Percentiles rank a stretch among this genome's conserved stretches.
These are phyloP conservation scores for Metschnikowia colocasiae DNA, from an alignment of 805 yeast genomes.

Conservation along the genomic window DNA sequence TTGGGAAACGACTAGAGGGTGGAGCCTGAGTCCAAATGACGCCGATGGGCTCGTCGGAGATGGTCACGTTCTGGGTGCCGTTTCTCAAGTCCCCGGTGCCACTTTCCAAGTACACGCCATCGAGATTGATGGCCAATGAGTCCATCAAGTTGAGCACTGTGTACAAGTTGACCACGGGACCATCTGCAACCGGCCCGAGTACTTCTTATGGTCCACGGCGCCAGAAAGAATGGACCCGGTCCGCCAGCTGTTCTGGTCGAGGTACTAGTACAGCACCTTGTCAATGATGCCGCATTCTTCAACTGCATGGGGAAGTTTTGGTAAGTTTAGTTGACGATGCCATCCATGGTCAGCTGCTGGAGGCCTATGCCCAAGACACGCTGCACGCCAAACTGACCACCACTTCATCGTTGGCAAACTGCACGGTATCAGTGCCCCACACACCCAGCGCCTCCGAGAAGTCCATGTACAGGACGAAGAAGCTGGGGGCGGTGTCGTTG, in stretches of 20 bases:
- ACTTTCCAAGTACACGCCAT: neutral
- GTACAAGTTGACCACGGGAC: too few species aligned
- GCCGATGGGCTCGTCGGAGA: too few species aligned
- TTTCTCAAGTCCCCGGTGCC: too few species aligned
- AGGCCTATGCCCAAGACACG: too few species aligned
- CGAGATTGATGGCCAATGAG: constrained; percentile 23
- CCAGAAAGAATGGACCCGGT: constrained; percentile 39
- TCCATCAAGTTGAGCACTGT: constrained; percentile 22
- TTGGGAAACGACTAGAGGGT: neutral
- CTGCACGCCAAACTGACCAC: constrained; percentile 58
- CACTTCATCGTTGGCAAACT: constrained; percentile 47
- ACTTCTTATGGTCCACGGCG: constrained; percentile 41
- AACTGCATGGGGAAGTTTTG: constrained; percentile 63
- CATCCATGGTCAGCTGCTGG: too few species aligned
- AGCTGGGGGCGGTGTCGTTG: constrained; percentile 46
- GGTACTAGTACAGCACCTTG: constrained; percentile 56
- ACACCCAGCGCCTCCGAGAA: too few species aligned
- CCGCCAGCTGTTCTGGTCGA: constrained; percentile 37
- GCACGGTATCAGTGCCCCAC: constrained; percentile 53
- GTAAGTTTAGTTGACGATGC: too few species aligned
- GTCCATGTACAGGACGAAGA: too few species aligned
- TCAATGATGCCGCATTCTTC: constrained; percentile 54
- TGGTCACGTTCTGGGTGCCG: neutral
- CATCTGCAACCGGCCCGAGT: constrained; percentile 25
- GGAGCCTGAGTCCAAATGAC: too few species aligned